These are phyloP conservation scores for Meira miltonrushii DNA, from an alignment of 1,284 basidiomycete species.

Conservation along the genomic window DNA sequence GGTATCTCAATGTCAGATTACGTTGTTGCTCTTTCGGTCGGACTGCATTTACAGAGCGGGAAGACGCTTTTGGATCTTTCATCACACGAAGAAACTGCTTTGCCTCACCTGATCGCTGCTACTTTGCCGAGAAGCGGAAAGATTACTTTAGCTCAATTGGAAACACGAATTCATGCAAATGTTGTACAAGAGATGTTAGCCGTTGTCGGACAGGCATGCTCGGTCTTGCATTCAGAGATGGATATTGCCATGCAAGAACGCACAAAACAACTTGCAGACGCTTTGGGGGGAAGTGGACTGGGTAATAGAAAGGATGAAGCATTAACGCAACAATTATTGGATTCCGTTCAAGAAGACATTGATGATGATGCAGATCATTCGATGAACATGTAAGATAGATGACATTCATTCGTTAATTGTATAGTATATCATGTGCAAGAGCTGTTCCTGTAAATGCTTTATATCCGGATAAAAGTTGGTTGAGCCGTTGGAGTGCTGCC, in stretches of 20 bases:
- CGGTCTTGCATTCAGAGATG: slow-evolving; percentile 79
- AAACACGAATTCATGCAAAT: slow-evolving; percentile 87
- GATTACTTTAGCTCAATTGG: slow-evolving; percentile 83
- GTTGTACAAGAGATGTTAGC: slow-evolving; percentile 82
- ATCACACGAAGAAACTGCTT: slow-evolving; percentile 78
- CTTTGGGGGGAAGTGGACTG: slow-evolving; percentile 23
- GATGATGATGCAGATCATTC: too few species aligned
- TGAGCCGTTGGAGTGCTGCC: too few species aligned
- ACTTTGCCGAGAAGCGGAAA: slow-evolving; percentile 74
- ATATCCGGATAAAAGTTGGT: too few species aligned
- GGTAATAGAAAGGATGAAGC: neutral
- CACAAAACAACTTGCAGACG: slow-evolving; percentile 62
- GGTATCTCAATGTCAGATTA: slow-evolving; percentile 88
- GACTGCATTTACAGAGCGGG: slow-evolving; percentile 53
- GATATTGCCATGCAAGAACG: slow-evolving; percentile 65
- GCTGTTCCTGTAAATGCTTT: too few species aligned
- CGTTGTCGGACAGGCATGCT: slow-evolving; percentile 71
- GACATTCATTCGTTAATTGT: too few species aligned
- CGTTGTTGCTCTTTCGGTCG: slow-evolving; percentile 68
- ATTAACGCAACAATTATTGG: too few species aligned
- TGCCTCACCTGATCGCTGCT: slow-evolving; percentile 81
- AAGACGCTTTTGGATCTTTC: slow-evolving; percentile 76
- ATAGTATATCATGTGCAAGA: too few species aligned
- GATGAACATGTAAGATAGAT: too few species aligned
- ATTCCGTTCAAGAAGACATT: too few species aligned